These are phyloP conservation scores for Melampsora medusae DNA, from an alignment of 1,284 basidiomycete species.

Conservation along the genomic window DNA sequence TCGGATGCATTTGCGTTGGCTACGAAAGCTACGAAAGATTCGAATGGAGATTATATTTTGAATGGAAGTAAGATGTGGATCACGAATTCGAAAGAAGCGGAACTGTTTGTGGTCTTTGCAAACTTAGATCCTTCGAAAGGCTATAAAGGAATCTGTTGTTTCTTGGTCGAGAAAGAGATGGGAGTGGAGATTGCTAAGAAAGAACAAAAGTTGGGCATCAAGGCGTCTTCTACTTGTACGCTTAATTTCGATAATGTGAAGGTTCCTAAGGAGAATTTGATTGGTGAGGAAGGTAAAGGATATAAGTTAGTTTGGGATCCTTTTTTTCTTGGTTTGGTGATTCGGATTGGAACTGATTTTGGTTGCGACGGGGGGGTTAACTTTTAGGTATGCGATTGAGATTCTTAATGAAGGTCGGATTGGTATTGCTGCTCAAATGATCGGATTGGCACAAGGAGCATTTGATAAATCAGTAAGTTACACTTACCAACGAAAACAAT, in stretches of 20 bases:
- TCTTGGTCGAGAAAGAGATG: slow-evolving; percentile 92
- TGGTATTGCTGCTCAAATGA: slow-evolving; percentile 78
- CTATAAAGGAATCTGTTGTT: slow-evolving; percentile 99
- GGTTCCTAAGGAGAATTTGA: slow-evolving; percentile 86
- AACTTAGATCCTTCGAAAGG: slow-evolving; percentile 92
- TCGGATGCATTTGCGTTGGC: slow-evolving; percentile 97
- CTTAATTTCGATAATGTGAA: slow-evolving; percentile 93
- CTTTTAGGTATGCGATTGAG: slow-evolving; percentile 70
- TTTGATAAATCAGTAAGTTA: slow-evolving; percentile 90
- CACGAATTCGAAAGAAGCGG: slow-evolving; percentile 94
- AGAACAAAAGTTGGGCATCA: slow-evolving; percentile 96
- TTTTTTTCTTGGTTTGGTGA: background rate
- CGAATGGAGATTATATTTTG: slow-evolving; percentile 72
- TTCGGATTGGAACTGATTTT: background rate
- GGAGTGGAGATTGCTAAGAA: slow-evolving; percentile 97
- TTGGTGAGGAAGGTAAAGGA: slow-evolving; percentile 88
- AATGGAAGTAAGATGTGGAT: slow-evolving; percentile 99
- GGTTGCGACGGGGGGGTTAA: background rate
- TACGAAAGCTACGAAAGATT: slow-evolving; percentile 82
- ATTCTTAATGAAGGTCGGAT: slow-evolving; percentile 97
- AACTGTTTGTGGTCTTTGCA: slow-evolving; percentile 83
- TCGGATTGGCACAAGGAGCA: slow-evolving; percentile 93
- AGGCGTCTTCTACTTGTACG: slow-evolving; percentile 93
- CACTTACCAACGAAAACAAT: slow-evolving; percentile 89
- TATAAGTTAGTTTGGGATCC: slow-evolving; percentile 68